Evolutionary conservation across 1,284 basidiomycete species (phyloP).

Genomic region (Chiua sp.): DNA sequence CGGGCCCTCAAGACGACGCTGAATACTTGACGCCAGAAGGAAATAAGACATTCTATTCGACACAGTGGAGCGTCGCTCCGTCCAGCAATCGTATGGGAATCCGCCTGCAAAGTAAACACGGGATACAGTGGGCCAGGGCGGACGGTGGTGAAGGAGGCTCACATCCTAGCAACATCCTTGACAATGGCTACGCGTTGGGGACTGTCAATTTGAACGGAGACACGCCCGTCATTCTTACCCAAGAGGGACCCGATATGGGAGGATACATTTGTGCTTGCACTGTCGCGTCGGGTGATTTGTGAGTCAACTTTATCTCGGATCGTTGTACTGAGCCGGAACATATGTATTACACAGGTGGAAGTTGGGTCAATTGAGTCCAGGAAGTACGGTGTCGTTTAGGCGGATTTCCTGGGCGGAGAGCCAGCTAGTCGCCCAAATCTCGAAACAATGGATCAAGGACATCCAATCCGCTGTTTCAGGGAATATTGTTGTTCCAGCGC

Average conservation of each 20-base stretch:
- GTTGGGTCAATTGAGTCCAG: slow-evolving; percentile 63
- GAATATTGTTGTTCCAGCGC: neutral
- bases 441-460: slow-evolving; percentile 39
- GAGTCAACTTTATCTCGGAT: slow-evolving; percentile 15
- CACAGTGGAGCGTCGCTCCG: slow-evolving; percentile 56
- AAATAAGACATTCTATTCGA: slow-evolving; percentile 51
- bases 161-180: slow-evolving; percentile 75
- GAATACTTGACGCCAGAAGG: slow-evolving; percentile 59
- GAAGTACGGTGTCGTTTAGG: slow-evolving; percentile 54
- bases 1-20: slow-evolving; percentile 69
- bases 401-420: slow-evolving; percentile 51
- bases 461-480: slow-evolving; percentile 21
- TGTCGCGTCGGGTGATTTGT: slow-evolving; percentile 57
- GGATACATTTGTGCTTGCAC: slow-evolving; percentile 65
- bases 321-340: slow-evolving; percentile 6
- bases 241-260: slow-evolving; percentile 71
- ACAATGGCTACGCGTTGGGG: slow-evolving; percentile 68
- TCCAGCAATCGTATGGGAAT: slow-evolving; percentile 69
- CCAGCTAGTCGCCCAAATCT: slow-evolving; percentile 28
- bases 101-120: slow-evolving; percentile 45
- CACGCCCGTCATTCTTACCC: slow-evolving; percentile 69
- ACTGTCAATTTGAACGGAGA: slow-evolving; percentile 74
- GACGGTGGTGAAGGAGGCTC: slow-evolving; percentile 75
- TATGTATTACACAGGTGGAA: slow-evolving; percentile 59
- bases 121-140: slow-evolving; percentile 62